Evolutionary conservation across 139 green algal species (phyloP).

Genomic region (Deuterostichococcus epilithicus): DNA sequence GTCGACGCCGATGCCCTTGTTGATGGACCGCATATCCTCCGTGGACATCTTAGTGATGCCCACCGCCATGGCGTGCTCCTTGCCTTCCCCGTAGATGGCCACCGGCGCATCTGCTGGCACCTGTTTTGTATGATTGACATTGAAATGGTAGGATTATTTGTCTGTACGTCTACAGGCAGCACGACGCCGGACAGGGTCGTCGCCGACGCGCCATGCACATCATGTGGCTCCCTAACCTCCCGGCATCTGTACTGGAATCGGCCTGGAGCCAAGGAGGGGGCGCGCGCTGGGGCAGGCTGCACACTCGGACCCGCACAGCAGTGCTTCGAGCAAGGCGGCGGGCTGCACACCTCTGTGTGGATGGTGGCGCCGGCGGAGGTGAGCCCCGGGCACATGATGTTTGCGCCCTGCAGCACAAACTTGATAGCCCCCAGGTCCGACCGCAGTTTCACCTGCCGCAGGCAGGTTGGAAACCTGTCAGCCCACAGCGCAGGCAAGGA

Average conservation of each 20-base stretch:
- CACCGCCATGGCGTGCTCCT: conserved; percentile 91
- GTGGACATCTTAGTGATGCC: conserved; percentile 91
- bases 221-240: no score
- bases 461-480: no score
- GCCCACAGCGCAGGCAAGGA: no score
- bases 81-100: conserved; percentile 84
- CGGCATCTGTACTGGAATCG: no score
- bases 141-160: no score
- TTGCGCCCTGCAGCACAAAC: conserved; percentile 95
- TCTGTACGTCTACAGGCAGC: no score
- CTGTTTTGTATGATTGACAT: conserved; percentile 45
- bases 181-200: no score
- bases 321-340: no score
- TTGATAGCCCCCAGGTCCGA: conserved; percentile 95
- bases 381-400: conserved; percentile 99
- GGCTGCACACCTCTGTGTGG: conserved; percentile 75
- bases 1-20: conserved; percentile 92
- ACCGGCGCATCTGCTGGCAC: conserved; percentile 63
- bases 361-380: conserved; percentile 90
- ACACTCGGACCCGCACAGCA: not conserved
- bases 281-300: no score
- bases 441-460: conserved; percentile 66
- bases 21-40: conserved; percentile 58
- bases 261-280: no score
- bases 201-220: no score